Evolutionary conservation across 2,329 filamentous ascomycete species (phyloP), one percentile per base, ranked within the genome.

Genomic region (Monilinia fructigena): DNA sequence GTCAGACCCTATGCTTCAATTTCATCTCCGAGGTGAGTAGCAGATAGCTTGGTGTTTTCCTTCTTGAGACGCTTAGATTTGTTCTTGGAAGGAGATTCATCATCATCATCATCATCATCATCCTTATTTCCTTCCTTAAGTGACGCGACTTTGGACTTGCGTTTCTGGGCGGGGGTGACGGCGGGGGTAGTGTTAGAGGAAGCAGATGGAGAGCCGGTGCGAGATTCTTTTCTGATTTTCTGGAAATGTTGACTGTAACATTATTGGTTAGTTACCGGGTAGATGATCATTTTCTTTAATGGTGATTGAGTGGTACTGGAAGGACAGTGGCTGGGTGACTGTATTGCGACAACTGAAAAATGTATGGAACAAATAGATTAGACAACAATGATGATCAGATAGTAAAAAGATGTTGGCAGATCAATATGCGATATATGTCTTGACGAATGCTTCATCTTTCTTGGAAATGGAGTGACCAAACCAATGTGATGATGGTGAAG

Each of bases 191-290:
- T n/a, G 54, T 31, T 23, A 7, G 38, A 5, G n/a, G 61, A 56
- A 14, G 16, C 53, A 26, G 47, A 42, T 12, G 53, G 31, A 12
- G 54, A 38, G 40, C 42, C n/a, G 55, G 35, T 28, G 38, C 56
- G 40, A 14, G 54, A 55, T 61, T 70, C 66, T 42, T 71, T 70
- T 56, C 73, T 71, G 50, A 76, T 69, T 61, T 76, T 76, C 56
- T 76, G 74, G 64, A 72, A 76, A 55, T 75, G 74, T 63, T 76
- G 74, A 14, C 74, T 76, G 55, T 47, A 20, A 18, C 45, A 23
- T 35, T 40, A 68, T 55, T 69, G 67, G 23, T 50, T 26, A 59
- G 55, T 35, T 28, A 10, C 20, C 20, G 31, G 12, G 23, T 3
- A n/a, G 26, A 6, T 2, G 8, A 48, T 2, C 5, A 4, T 38